Conservation (phyloP, 352 stramenopile species). For the Phytopythium ostracodes region DNA sequence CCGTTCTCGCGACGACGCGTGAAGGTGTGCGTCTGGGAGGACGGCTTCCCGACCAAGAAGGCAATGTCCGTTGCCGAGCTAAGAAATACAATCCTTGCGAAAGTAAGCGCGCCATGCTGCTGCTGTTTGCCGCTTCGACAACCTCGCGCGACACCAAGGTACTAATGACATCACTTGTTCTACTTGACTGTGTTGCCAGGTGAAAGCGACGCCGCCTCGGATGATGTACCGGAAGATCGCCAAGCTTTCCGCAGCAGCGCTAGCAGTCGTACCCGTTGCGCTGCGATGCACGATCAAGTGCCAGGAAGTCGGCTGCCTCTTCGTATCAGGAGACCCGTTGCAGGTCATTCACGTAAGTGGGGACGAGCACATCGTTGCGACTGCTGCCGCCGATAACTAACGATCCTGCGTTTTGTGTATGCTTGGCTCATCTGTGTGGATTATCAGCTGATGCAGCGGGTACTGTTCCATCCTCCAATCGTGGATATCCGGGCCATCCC, state of each 20-base stretch:
- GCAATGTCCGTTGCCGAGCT: constrained; percentile 82
- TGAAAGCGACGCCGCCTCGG: constrained; percentile 67
- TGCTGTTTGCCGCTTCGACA: constrained; percentile 4
- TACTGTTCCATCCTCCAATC: constrained; percentile 21
- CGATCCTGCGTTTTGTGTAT: not conserved
- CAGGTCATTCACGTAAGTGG: constrained; percentile 26
- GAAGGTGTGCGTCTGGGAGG: constrained; percentile 77
- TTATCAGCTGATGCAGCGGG: constrained; percentile 25
- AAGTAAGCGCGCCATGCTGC: constrained; percentile 30
- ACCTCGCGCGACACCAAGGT: not conserved
- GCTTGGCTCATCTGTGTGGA: constrained; percentile 5
- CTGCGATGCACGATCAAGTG: constrained; percentile 54
- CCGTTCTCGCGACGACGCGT: constrained; percentile 61
- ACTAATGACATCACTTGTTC: not conserved
- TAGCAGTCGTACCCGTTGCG: constrained; percentile 58
- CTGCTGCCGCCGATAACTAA: not conserved
- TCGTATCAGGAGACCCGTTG: constrained; percentile 43
- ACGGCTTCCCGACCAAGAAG: constrained; percentile 57
- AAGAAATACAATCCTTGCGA: constrained; percentile 73
- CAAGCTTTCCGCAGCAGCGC: constrained; percentile 40
- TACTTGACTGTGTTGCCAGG: constrained; percentile 16
- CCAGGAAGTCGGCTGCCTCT: constrained; percentile 52
- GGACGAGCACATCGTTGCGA: not conserved
- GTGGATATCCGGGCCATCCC: constrained; percentile 21
- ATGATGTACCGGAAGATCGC: constrained; percentile 73